Base-by-base conservation (phyloP, 805 yeast genomes). In the Yarrowia sp. region DNA sequence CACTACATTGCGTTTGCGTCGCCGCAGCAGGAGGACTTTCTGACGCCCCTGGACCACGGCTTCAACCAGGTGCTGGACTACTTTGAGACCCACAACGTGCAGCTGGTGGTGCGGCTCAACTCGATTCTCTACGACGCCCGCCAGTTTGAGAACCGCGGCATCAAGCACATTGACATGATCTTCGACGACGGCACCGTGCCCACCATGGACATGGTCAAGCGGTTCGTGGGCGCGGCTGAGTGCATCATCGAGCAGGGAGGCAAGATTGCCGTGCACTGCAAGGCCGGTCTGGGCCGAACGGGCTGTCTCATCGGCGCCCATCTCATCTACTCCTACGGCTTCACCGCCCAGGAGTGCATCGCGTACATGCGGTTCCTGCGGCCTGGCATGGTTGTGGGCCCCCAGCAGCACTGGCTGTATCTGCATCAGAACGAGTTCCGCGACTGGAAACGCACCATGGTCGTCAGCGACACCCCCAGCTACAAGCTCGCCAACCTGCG, bases 381-480 rank as follows among this genome's bases (percentile, higher is more conserved):
- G 72, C 99, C 99, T 0, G 99, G 99, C 49, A 95, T 95, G 99
- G 98, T 95, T n/a, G 99, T 95, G 38, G 99, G 99, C 0, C 99
- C 99, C 1, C 99, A 95, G 78, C 99, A 95, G 77, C 99, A 95
- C 80, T 95, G 99, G 99, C 83, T 95, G 69, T 95, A 95, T 75
- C 83, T 95, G 71, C 97, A 95, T 76, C 99, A 95, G 78, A 88
- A 92, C 77, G 97, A 93, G 72, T 95, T 95, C 78, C 84, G 98
- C 74, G 97, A 92, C 74, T 95, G 99, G 98, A 85, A 92, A 77
- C 91, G 88, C 73, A 92, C 97, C 12, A 92, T 90, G 96, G 87
- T 87, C 19, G 75, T 92, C 40, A 92, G 92, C 69, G 84, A 84
- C 68, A 77, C 84, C 38, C 87, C 96, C 75, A 85, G 74, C 63